Percentiles rank a stretch among this genome's conserved stretches.
phyloP scores from a whole-genome alignment of 495 filamentous ascomycete genomes.

The Friedmanniomyces endolithicus region DNA sequence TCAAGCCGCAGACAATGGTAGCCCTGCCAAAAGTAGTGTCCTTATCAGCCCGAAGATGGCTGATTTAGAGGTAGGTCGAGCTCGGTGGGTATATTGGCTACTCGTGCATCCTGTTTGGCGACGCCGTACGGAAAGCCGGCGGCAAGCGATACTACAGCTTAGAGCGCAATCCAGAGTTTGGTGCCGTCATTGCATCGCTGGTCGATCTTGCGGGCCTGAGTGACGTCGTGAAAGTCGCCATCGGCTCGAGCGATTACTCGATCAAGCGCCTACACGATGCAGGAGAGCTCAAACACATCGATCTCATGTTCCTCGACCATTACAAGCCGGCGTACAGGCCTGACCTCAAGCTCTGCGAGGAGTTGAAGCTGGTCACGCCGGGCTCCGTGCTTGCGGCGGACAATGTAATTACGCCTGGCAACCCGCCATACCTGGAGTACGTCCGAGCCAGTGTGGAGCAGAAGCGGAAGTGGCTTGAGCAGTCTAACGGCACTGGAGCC shows the following conservation, averaged over 20 bases:
- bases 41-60: constrained; percentile 2
- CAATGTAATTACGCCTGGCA: constrained; percentile 62
- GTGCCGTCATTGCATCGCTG: constrained; percentile 47
- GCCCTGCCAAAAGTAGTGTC: background rate
- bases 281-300: constrained; percentile 45
- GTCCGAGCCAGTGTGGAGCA: constrained; percentile 43
- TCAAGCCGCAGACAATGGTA: constrained; percentile 53
- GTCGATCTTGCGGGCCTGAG: constrained; percentile 56
- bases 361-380: constrained; percentile 45
- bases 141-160: constrained; percentile 53
- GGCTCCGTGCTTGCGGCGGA: constrained; percentile 58
- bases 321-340: constrained; percentile 57
- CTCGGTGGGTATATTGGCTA: constrained; percentile 76
- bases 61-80: constrained; percentile 40
- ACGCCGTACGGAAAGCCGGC: constrained; percentile 45
- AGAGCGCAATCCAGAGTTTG: constrained; percentile 56
- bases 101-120: constrained; percentile 59
- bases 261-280: constrained; percentile 42
- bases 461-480: constrained; percentile 31
- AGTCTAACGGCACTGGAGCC: constrained; percentile 16
- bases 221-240: constrained; percentile 51
- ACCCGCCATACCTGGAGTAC: constrained; percentile 60
- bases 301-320: constrained; percentile 64
- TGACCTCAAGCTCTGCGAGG: constrained; percentile 63
- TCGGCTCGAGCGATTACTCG: constrained; percentile 50